phyloP scores from a whole-genome alignment of 1,284 basidiomycete genomes.

The Cutaneotrichosporon sp. region DNA sequence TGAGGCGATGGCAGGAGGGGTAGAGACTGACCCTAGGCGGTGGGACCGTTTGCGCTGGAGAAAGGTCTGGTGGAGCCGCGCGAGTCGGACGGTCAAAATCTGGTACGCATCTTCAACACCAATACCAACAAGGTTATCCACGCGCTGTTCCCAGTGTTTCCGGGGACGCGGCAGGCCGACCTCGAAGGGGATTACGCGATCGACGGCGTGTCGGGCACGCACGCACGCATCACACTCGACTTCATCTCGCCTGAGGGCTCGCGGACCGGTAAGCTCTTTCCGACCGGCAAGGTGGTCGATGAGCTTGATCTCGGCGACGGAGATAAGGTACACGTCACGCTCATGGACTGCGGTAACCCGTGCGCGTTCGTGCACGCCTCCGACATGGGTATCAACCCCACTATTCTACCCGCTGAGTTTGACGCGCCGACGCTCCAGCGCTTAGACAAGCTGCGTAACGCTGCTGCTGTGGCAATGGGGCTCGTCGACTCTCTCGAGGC shows the following conservation, averaged over 20 bases:
- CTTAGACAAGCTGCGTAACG: conserved; percentile 50
- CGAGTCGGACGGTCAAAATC: conserved; percentile 10
- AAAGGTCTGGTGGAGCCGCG: conserved; percentile 5
- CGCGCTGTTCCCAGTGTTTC: conserved; percentile 6
- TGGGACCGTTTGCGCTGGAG: conserved; percentile 36
- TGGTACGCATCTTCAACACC: conserved; percentile 18
- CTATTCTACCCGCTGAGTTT: conserved; percentile 49
- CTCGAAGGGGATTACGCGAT: conserved; percentile 53
- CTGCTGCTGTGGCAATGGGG: conserved; percentile 60
- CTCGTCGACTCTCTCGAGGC: conserved; percentile 58
- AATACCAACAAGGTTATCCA: conserved; percentile 18
- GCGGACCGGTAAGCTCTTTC: conserved; percentile 63
- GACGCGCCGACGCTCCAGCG: background rate
- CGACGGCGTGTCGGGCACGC: conserved; percentile 62
- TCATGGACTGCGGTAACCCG: conserved; percentile 69
- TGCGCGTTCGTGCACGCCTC: conserved; percentile 57
- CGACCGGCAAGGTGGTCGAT: conserved; percentile 56
- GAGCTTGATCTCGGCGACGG: conserved; percentile 44
- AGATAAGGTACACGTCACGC: conserved; percentile 50
- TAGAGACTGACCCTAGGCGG: conserved; percentile 13
- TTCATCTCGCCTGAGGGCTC: conserved; percentile 64
- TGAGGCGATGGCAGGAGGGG: conserved; percentile 1
- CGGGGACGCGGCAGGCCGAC: conserved; percentile 53
- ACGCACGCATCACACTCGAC: conserved; percentile 61
- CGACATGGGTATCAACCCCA: conserved; percentile 48